Percentiles rank a stretch among this genome's conserved stretches.
phyloP scores from a whole-genome alignment of 345 rosid genomes.

The Arabidopsis thaliana region DNA sequence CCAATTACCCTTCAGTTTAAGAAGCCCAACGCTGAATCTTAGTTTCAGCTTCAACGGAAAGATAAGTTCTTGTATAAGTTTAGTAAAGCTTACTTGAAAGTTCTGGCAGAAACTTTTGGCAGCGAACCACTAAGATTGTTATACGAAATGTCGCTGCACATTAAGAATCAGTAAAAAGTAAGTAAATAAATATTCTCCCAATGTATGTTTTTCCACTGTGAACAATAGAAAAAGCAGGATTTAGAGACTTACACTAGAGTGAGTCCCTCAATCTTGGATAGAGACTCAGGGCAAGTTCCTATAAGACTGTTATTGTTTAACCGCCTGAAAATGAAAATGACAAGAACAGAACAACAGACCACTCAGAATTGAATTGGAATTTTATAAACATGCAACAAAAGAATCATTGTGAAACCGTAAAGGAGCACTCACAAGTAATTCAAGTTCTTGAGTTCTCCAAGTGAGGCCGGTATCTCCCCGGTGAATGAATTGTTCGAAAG shows the following conservation, averaged over 20 bases:
- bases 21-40: conserved; percentile 31
- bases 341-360: conserved; percentile 6
- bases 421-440: conserved; percentile 76
- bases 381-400: not conserved
- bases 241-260: conserved; percentile 75
- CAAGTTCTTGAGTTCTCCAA: conserved; percentile 79
- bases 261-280: conserved; percentile 85
- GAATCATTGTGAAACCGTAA: not conserved
- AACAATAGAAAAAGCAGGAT: not conserved
- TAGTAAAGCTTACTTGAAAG: conserved; percentile 74
- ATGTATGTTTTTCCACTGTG: not conserved
- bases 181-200: not conserved
- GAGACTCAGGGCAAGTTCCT: conserved; percentile 77
- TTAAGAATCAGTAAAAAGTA: conserved; percentile 14
- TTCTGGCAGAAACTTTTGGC: conserved; percentile 92
- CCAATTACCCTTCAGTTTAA: conserved; percentile 69
- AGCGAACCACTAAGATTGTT: conserved; percentile 92
- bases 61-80: conserved; percentile 5
- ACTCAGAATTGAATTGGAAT: conserved; percentile 19
- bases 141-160: conserved; percentile 83
- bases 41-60: not conserved
- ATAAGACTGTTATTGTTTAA: conserved; percentile 94
- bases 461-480: conserved; percentile 75
- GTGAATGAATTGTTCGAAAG: conserved; percentile 85
- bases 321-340: conserved; percentile 57